Evolutionary conservation across 176 grass and related monocot genomes (phyloP).

Genomic region (Alloteropsis semialata): DNA sequence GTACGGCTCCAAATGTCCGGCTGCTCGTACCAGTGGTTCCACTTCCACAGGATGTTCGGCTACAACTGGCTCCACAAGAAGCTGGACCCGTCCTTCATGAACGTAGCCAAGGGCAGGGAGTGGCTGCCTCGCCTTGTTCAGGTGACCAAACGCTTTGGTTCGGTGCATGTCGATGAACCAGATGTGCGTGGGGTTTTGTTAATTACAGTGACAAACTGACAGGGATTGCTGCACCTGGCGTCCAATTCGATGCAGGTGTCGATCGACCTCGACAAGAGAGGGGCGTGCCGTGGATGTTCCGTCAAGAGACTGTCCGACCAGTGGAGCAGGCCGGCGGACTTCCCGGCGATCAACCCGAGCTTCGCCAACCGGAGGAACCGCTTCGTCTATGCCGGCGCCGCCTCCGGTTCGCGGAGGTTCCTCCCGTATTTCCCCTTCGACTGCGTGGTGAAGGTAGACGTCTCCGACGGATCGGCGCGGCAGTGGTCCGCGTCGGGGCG

Average conservation of each 20-base stretch:
- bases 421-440: constrained; percentile 86
- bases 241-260: constrained; percentile 42
- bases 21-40: constrained; percentile 95
- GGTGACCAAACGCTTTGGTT: constrained; percentile 17
- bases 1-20: constrained; percentile 62
- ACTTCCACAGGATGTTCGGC: constrained; percentile 90
- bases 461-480: constrained; percentile 26
- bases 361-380: constrained; percentile 52
- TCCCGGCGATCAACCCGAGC: constrained; percentile 68
- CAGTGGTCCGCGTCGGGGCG: constrained; percentile 50
- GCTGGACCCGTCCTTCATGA: constrained; percentile 94
- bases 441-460: constrained; percentile 62
- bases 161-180: neutral
- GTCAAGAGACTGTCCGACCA: constrained; percentile 46
- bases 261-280: constrained; percentile 59
- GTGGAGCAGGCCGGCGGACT: constrained; percentile 66
- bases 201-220: neutral
- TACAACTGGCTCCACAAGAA: constrained; percentile 73
- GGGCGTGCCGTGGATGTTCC: constrained; percentile 40
- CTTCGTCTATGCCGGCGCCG: constrained; percentile 54
- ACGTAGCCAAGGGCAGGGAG: constrained; percentile 39
- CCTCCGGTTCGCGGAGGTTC: constrained; percentile 61
- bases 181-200: no score
- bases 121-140: constrained; percentile 71
- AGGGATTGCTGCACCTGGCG: neutral